Evolutionary conservation across 2,329 filamentous ascomycete species (phyloP), one percentile per base, ranked within the genome.

Genomic region (Zymoseptoria passerinii): DNA sequence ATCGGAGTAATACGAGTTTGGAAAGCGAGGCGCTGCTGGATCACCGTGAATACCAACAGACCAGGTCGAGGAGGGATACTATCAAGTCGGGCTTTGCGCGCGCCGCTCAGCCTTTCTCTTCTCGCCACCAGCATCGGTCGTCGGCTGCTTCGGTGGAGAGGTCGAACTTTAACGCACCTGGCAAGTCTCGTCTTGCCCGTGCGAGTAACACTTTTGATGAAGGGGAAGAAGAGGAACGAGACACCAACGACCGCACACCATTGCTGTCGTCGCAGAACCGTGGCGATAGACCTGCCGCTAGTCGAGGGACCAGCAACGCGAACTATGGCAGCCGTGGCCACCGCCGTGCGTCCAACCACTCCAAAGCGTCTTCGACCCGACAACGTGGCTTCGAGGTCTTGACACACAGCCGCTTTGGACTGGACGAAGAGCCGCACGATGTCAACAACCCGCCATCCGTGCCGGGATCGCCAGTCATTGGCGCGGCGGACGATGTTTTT

Each of bases 1-100:
- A 77, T 73, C 4, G 82, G 80, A 0, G 85, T 84, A 58, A 89
- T 81, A 1, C 86, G 86, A 0, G 81, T 83, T 86, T 97, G 63
- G 92, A 96, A 65, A 96, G 91, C 72, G 87, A 95, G 70, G 86
- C 84, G 7, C 77, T 97, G 65, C 77, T 97, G 18, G 92, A 97
- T 74, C 92, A 97, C 73, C 83, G 90, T 28, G 77, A 78, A 48
- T 75, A 78, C 51, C 64, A 69, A 8, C 71, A 73, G 5, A 65
- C 75, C 20, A 69, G 74, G 54, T 67, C 74, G 7, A 73, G 78
- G 54, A 71, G 77, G 18, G 71, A 74, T 53, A 79, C 76, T 65
- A 70, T 78, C 23, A 74, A 75, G 57, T 66, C 74, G 40, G 63
- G 68, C 54, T 62, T 65, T 53, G 56, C 58, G 23, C 52, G 65